Evolutionary conservation across 2,329 filamentous ascomycete genomes (phyloP).

Genomic region (Ilyonectria sp.): DNA sequence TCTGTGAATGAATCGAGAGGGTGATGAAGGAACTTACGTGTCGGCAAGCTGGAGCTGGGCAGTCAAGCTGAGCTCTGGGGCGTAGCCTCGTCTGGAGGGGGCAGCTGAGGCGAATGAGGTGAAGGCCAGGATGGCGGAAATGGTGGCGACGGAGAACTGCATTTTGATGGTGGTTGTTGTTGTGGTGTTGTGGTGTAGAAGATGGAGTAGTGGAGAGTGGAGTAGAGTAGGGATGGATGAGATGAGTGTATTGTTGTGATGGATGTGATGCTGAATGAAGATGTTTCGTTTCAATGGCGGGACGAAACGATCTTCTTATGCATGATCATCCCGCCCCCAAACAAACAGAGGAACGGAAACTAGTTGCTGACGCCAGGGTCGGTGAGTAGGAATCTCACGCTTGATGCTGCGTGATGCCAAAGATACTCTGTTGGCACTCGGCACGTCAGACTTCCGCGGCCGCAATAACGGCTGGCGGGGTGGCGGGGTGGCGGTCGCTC

Average conservation of each 20-base stretch:
- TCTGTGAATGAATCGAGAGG: not conserved
- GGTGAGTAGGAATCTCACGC: not conserved
- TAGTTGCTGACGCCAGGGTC: not conserved
- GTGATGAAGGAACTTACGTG: slow-evolving; percentile 47
- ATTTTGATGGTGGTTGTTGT: slow-evolving; percentile 47
- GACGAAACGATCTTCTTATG: not conserved
- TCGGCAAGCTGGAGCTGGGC: slow-evolving; percentile 58
- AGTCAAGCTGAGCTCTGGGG: slow-evolving; percentile 49
- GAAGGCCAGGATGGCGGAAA: slow-evolving; percentile 57
- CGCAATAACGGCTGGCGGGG: not conserved
- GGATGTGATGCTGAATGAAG: not conserved
- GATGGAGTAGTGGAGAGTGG: not conserved
- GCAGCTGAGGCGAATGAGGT: slow-evolving; percentile 51
- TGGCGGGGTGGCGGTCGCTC: not conserved
- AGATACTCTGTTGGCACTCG: slow-evolving; percentile 6
- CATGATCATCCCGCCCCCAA: not conserved
- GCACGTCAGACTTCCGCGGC: slow-evolving; percentile 12
- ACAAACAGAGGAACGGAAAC: not conserved
- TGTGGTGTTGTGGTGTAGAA: not conserved
- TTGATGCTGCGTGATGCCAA: not conserved
- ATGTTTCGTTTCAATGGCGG: not conserved
- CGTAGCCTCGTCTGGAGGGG: slow-evolving; percentile 33
- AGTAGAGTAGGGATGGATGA: not conserved
- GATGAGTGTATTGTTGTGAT: not conserved
- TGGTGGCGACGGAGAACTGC: slow-evolving; percentile 48